Evolutionary conservation across 306 rosid genomes (phyloP), one percentile per base, ranked within the genome.

Genomic region (Begonia masoniana): DNA sequence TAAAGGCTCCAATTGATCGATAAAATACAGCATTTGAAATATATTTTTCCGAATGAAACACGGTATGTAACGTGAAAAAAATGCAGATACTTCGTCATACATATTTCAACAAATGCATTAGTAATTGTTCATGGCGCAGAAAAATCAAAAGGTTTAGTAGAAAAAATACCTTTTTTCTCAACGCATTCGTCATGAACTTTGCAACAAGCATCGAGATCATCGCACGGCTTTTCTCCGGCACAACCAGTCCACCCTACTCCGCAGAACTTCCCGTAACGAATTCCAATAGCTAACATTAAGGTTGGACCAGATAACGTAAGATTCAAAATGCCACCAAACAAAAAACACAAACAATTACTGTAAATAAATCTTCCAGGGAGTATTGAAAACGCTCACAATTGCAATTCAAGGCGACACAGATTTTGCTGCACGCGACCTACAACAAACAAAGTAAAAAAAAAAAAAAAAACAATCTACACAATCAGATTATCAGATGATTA

Each of bases 141-240:
- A 47, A 10, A 14, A 24, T 7, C 47, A 15, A 1, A 23, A 23
- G 31, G 21, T 52, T 6, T n/a, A 6, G 43, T 12, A 60, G 15
- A 26, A 15, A 31, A 24, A 10, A 41, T 56, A 88, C 97, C 97
- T 5, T 63, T 72, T 58, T 55, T 59, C 14, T 48, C 78, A 52
- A 88, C 95, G 48, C 95, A 88, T 1, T 82, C 74, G 13, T 88
- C 97, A 58, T 88, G 97, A 54, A 19, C 55, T 81, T 82, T 76
- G 71, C 97, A 88, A 77, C 97, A 88, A 59, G 84, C 89, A 62
- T 88, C 97, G n/a, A 82, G 70, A 62, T 74, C 89, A 57, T 88
- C 95, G 60, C 97, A 88, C 0, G 97, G 97, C 50, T 79, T 61
- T 79, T 88, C 84, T 13, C 93, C 95, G 2, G 80, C 63, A 61